phyloP scores from a whole-genome alignment of 179 eudicot species.

The Patellifolia procumbens region DNA sequence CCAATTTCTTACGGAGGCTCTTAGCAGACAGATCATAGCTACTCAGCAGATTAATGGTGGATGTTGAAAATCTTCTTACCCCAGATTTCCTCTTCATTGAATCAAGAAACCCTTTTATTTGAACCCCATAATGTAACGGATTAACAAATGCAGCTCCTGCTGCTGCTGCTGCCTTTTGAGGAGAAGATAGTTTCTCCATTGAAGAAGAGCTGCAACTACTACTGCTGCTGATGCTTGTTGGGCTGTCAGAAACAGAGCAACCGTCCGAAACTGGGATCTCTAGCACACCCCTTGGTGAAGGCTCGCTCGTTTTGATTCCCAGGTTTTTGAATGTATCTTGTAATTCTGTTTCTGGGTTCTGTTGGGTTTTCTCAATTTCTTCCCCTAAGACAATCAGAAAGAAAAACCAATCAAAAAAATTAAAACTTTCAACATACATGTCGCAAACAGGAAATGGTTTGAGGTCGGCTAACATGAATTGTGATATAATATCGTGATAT shows the following conservation, averaged over 20 bases:
- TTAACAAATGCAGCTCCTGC: neutral
- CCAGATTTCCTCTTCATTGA: constrained; percentile 57
- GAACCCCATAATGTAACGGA: constrained; percentile 34
- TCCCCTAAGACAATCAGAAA: neutral
- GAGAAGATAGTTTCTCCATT: constrained; percentile 13
- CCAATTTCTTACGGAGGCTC: constrained; percentile 47
- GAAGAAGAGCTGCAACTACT: constrained; percentile 34
- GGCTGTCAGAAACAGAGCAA: constrained; percentile 36
- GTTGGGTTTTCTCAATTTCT: constrained; percentile 21
- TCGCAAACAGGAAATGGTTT: too few species aligned
- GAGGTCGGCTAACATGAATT: too few species aligned
- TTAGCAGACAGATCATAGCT: constrained; percentile 55
- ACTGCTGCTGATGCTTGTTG: constrained; percentile 36
- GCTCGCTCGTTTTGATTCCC: constrained; percentile 17
- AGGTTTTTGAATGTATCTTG: constrained; percentile 8
- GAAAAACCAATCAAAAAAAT: too few species aligned
- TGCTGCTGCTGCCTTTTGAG: neutral
- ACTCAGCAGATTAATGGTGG: constrained; percentile 50
- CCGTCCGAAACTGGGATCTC: constrained; percentile 49
- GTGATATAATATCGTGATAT: too few species aligned
- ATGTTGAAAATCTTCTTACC: constrained; percentile 47
- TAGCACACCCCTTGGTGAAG: constrained; percentile 70
- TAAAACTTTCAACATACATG: neutral
- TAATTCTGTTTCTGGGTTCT: constrained; percentile 25
- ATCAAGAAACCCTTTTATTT: constrained; percentile 51